Conservation (phyloP, 345 rosid species). For the Geranium brycei region DNA sequence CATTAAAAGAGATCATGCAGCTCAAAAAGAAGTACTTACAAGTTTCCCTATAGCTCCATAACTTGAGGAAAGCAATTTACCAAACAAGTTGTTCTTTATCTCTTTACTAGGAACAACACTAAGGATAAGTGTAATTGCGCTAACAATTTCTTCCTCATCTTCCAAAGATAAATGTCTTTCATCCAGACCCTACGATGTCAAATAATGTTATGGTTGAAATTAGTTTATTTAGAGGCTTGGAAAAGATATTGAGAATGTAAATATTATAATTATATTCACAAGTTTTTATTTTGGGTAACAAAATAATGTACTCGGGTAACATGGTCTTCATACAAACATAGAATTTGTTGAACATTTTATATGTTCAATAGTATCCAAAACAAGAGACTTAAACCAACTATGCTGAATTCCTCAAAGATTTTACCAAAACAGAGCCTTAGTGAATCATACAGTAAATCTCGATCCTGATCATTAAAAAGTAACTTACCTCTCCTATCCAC, state of each 20-base stretch:
- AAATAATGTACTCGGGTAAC: too few species aligned
- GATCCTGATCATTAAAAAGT: background rate
- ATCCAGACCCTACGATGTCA: slow-evolving; percentile 45
- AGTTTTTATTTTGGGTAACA: too few species aligned
- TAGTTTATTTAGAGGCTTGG: background rate
- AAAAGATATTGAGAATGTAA: too few species aligned
- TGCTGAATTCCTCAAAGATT: too few species aligned
- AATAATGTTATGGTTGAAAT: background rate
- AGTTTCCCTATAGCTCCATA: slow-evolving; percentile 73
- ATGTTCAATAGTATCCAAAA: too few species aligned
- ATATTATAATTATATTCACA: too few species aligned
- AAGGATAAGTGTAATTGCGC: slow-evolving; percentile 60
- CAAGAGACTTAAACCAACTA: too few species aligned
- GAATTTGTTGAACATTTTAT: too few species aligned
- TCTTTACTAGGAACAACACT: slow-evolving; percentile 58
- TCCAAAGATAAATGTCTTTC: slow-evolving; percentile 62
- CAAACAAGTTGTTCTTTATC: slow-evolving; percentile 60
- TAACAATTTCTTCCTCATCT: slow-evolving; percentile 83
- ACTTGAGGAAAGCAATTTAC: slow-evolving; percentile 73
- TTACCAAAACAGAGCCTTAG: too few species aligned
- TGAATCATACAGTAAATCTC: too few species aligned
- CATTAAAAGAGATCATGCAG: background rate
- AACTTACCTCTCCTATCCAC: slow-evolving; percentile 80
- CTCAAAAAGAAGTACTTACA: slow-evolving; percentile 32
- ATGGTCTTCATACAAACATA: too few species aligned